phyloP scores from a whole-genome alignment of 352 stramenopile species.

The Globisporangium ultimum region DNA sequence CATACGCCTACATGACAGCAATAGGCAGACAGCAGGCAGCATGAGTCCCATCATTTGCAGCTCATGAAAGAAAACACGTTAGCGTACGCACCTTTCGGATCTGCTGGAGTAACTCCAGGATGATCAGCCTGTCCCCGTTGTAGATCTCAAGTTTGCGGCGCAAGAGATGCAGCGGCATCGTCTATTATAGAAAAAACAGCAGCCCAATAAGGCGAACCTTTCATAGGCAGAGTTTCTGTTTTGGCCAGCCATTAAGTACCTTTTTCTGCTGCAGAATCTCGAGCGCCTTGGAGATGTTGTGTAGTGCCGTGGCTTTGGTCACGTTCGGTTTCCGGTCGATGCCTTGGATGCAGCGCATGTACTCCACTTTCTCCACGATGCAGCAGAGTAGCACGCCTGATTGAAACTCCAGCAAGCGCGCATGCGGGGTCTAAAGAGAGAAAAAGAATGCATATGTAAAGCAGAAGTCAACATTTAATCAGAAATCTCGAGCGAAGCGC shows the following conservation, averaged over 20 bases:
- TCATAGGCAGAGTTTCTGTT: not conserved
- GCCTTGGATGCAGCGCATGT: conserved; percentile 60
- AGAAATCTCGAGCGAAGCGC: no score
- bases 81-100: conserved; percentile 33
- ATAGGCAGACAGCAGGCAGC: not conserved
- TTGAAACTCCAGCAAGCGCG: conserved; percentile 43
- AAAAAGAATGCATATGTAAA: not conserved
- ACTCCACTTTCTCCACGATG: conserved; percentile 68
- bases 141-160: conserved; percentile 40
- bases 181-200: conserved; percentile 16
- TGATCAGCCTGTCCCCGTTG: conserved; percentile 24
- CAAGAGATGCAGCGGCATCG: conserved; percentile 46
- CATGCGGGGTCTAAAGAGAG: conserved; percentile 19
- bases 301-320: conserved; percentile 52
- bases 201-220: not conserved
- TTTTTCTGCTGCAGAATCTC: conserved; percentile 63
- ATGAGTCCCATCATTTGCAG: no score
- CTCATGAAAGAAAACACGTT: not conserved
- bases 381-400: conserved; percentile 56
- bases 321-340: conserved; percentile 27
- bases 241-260: conserved; percentile 12
- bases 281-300: conserved; percentile 74
- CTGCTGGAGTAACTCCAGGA: conserved; percentile 38
- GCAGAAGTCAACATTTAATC: not conserved
- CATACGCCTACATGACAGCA: conserved; percentile 4